phyloP scores from a whole-genome alignment of 768 basidiomycete species.

The Solioccasus polychromus region DNA sequence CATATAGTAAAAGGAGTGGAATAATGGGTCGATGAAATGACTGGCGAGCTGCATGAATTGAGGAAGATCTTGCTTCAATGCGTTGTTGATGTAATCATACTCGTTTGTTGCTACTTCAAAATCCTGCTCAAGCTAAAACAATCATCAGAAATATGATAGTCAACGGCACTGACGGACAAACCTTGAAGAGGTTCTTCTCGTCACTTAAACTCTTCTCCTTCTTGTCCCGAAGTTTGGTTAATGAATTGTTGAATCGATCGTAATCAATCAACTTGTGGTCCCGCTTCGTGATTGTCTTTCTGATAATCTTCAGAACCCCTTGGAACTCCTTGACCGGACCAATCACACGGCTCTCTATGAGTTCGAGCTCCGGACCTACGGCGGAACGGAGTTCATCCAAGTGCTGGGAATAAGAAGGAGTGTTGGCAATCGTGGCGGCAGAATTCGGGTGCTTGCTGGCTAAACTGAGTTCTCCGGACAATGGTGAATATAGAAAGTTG shows the following conservation, averaged over 20 bases:
- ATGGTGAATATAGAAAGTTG: slow-evolving; percentile 58
- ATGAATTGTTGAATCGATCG: slow-evolving; percentile 93
- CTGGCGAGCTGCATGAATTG: slow-evolving; percentile 87
- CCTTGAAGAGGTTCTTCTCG: slow-evolving; percentile 97
- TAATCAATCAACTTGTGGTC: slow-evolving; percentile 97
- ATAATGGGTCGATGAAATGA: slow-evolving; percentile 93
- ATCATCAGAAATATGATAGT: not conserved
- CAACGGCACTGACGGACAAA: slow-evolving; percentile 29
- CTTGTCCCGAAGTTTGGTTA: slow-evolving; percentile 95
- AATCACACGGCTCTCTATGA: slow-evolving; percentile 84
- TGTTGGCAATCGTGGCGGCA: slow-evolving; percentile 73
- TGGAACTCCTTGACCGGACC: slow-evolving; percentile 90
- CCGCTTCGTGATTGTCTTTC: slow-evolving; percentile 94
- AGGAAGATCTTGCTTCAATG: slow-evolving; percentile 89
- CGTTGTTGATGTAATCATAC: slow-evolving; percentile 89
- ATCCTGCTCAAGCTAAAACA: slow-evolving; percentile 83
- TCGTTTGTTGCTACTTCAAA: slow-evolving; percentile 90
- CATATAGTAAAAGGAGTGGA: slow-evolving; percentile 99
- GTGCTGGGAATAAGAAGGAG: slow-evolving; percentile 63
- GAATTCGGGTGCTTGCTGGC: slow-evolving; percentile 75
- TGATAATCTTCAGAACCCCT: slow-evolving; percentile 78
- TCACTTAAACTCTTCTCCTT: slow-evolving; percentile 95
- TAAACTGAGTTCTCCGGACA: slow-evolving; percentile 76
- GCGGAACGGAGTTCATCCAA: slow-evolving; percentile 82
- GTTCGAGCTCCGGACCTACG: slow-evolving; percentile 86